phyloP scores from a whole-genome alignment of 2,329 filamentous ascomycete genomes.

The Hypoxylon sp. region DNA sequence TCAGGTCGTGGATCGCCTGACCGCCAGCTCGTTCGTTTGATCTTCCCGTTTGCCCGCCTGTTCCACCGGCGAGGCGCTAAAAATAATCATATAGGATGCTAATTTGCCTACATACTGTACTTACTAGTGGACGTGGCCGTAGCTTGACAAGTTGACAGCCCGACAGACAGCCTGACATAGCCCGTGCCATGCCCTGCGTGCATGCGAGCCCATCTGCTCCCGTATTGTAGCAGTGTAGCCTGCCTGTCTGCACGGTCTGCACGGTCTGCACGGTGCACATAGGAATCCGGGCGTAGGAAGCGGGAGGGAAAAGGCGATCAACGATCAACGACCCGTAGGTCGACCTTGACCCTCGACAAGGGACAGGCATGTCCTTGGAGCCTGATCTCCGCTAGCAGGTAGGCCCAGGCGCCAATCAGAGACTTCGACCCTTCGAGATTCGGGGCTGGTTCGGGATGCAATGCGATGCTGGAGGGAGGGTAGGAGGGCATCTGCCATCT shows the following conservation, averaged over 20 bases:
- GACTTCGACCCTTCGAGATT: slow-evolving; percentile 26
- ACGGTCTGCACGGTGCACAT: background rate
- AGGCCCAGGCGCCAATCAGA: slow-evolving; percentile 31
- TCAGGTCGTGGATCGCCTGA: slow-evolving; percentile 24
- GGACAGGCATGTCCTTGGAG: slow-evolving; percentile 14
- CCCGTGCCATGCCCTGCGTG: no score
- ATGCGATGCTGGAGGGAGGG: slow-evolving; percentile 24
- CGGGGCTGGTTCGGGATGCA: slow-evolving; percentile 35
- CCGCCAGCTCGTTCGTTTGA: slow-evolving; percentile 1
- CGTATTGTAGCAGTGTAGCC: no score
- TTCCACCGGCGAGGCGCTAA: slow-evolving; percentile 17
- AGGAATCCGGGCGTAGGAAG: slow-evolving; percentile 7
- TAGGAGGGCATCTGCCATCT: slow-evolving; percentile 8
- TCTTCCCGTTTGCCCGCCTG: background rate
- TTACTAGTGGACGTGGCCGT: no score
- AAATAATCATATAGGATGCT: slow-evolving; percentile 2
- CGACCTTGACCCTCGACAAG: slow-evolving; percentile 1
- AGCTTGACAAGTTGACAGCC: background rate
- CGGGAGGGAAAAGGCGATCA: no score
- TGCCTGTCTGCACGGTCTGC: no score
- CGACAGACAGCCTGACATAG: no score
- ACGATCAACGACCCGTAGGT: slow-evolving; percentile 13
- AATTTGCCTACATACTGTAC: background rate
- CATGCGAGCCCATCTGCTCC: no score
- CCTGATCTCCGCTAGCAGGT: slow-evolving; percentile 28